These are phyloP conservation scores for Boletus vinaceobasis DNA, from an alignment of 768 basidiomycete species.

Conservation along the genomic window DNA sequence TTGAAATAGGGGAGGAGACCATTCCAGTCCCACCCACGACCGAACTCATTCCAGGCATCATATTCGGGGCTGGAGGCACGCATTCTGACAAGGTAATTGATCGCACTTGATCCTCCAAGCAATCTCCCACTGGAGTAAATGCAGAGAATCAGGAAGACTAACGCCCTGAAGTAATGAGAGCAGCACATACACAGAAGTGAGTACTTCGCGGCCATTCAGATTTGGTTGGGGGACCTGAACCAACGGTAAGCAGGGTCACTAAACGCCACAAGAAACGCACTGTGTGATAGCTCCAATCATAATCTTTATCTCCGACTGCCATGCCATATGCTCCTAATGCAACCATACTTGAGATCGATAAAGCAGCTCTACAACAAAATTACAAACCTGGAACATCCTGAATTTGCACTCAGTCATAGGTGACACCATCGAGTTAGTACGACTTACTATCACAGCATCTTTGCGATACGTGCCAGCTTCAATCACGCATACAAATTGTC, in stretches of 20 bases:
- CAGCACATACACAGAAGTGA: constrained; percentile 4
- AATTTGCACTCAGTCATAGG: not conserved
- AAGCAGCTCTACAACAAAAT: not conserved
- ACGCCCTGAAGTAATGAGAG: not conserved
- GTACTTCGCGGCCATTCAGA: not conserved
- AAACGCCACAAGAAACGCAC: not conserved
- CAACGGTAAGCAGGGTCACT: not conserved
- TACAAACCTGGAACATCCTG: constrained; percentile 20
- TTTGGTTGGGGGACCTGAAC: constrained; percentile 15
- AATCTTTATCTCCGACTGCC: constrained; percentile 3
- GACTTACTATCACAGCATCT: constrained; percentile 12
- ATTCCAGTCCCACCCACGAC: constrained; percentile 16
- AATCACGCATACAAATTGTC: constrained; percentile 18
- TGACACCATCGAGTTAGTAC: not conserved
- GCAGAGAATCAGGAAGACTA: not conserved
- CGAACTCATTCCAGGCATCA: constrained; percentile 18
- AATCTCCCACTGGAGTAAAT: constrained; percentile 11
- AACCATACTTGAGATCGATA: not conserved
- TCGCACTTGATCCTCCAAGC: constrained; percentile 20
- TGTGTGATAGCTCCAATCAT: constrained; percentile 17
- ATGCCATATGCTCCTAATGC: constrained; percentile 4
- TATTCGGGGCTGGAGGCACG: constrained; percentile 19
- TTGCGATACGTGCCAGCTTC: constrained; percentile 14
- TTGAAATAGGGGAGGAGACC: constrained; percentile 16
- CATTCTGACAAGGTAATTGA: constrained; percentile 18